Base-by-base conservation (phyloP, 2,329 filamentous ascomycete genomes). In the Colletotrichum sp. region DNA sequence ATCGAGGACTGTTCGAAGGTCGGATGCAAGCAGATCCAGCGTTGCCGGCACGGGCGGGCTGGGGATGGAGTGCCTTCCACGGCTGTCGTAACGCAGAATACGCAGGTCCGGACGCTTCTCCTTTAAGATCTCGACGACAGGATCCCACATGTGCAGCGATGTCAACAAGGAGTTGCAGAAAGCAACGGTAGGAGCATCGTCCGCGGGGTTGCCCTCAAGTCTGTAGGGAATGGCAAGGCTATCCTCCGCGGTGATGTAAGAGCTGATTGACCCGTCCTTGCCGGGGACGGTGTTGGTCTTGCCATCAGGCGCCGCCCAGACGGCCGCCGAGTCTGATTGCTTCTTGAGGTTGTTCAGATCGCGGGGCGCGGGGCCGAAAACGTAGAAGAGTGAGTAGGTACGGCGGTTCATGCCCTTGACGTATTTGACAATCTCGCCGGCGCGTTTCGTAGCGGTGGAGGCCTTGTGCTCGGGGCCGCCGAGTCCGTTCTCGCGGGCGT, bases 91-190 rank as follows among this genome's bases (percentile, higher is more conserved):
- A 12, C 95, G 92, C 2, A 98, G 86, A 76, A 97, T 88, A 66
- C 93, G 92, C 81, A 95, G 92, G 51, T 90, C 87, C 5, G 91
- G 90, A 29, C 92, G 90, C 47, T 89, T 79, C 1, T 84, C 81
- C 65, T 88, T 88, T 76, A 97, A 88, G n/a, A 90, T 84, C 1
- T 86, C 84, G 1, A 97, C 84, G 73, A 97, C 90, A 3, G 87
- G 87, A 78, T 97, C 93, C 95, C 95, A 98, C 89, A 98, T 97
- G 81, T 90, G 87, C 76, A 93, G 88, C 62, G 93, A 91, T 4
- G 94, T 94, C 9, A 98, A 89, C 64, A 98, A 92, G 2, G 93
- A 96, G 86, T 97, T 97, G 83, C 89, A 89, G 77, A 96, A 93
- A 24, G 95, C 91, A 13, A 98, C 87, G 0, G 93, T 89, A 0